Conservation (phyloP, 805 yeast genomes). For the Geotrichum ghanense region DNA sequence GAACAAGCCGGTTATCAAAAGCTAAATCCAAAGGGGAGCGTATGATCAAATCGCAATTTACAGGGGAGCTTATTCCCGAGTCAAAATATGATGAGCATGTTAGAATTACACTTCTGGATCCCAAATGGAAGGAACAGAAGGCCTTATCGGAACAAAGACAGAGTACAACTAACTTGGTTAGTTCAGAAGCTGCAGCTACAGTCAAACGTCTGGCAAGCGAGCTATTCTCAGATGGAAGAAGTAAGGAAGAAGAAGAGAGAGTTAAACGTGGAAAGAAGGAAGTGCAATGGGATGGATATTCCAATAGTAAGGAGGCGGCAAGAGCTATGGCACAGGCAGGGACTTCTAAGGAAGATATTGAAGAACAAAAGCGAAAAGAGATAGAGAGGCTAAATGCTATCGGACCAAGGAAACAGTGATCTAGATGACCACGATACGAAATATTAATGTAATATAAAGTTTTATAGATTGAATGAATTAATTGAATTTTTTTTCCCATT, state of each 20-base stretch:
- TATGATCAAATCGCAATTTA: slow-evolving; percentile 64
- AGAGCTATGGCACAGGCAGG: slow-evolving; percentile 13
- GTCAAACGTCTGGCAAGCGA: slow-evolving; percentile 28
- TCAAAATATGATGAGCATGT: slow-evolving; percentile 56
- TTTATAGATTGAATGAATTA: no score
- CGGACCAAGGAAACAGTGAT: slow-evolving; percentile 7
- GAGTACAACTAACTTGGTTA: slow-evolving; percentile 25
- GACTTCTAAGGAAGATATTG: slow-evolving; percentile 10
- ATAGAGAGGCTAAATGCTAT: slow-evolving; percentile 8
- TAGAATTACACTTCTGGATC: slow-evolving; percentile 60
- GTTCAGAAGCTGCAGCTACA: slow-evolving; percentile 26
- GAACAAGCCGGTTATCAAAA: slow-evolving; percentile 47
- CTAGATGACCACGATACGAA: not conserved
- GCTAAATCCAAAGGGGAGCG: slow-evolving; percentile 19
- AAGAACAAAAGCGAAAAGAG: slow-evolving; percentile 9
- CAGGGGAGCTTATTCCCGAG: slow-evolving; percentile 61
- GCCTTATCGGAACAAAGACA: slow-evolving; percentile 23
- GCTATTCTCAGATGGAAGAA: slow-evolving; percentile 16
- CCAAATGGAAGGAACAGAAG: slow-evolving; percentile 61
- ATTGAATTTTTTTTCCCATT: no score
- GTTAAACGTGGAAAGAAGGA: slow-evolving; percentile 11
- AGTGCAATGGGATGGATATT: slow-evolving; percentile 20
- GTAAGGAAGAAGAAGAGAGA: slow-evolving; percentile 9
- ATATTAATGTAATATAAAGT: not conserved
- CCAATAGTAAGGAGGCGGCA: slow-evolving; percentile 12